These are phyloP conservation scores for Sambucus nigra DNA, from an alignment of 129 eudicot genomes.

Conservation along the genomic window DNA sequence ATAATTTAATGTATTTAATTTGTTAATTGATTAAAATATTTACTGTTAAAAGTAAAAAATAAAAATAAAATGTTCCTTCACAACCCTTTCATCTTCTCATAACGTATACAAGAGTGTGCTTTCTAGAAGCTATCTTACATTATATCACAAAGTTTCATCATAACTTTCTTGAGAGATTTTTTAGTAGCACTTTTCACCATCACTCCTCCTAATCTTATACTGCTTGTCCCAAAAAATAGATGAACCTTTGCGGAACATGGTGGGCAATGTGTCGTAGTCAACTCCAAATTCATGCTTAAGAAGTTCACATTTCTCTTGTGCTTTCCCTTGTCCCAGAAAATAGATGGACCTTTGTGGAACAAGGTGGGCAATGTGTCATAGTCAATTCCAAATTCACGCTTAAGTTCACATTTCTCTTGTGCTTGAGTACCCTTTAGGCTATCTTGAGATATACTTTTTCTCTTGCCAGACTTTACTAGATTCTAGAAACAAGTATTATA, in stretches of 20 bases:
- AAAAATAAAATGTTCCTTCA: no score
- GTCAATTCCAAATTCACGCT: slow-evolving; percentile 34
- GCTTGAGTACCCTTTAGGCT: slow-evolving; percentile 84
- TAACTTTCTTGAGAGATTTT: slow-evolving; percentile 32
- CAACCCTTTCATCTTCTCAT: slow-evolving; percentile 4
- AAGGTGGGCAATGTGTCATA: slow-evolving; percentile 47
- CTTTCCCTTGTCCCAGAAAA: slow-evolving; percentile 52
- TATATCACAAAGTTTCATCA: slow-evolving; percentile 48
- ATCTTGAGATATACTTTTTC: slow-evolving; percentile 65
- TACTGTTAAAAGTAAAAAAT: no score
- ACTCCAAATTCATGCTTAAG: slow-evolving; percentile 29
- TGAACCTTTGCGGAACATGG: slow-evolving; percentile 79
- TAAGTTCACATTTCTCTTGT: slow-evolving; percentile 57
- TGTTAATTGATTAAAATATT: no score
- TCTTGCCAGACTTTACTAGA: slow-evolving; percentile 89
- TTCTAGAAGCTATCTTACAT: slow-evolving; percentile 53
- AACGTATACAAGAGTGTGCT: slow-evolving; percentile 38
- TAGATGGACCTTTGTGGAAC: slow-evolving; percentile 79
- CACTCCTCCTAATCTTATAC: no score
- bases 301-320: no score
- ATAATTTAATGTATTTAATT: no score
- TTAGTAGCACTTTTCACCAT: slow-evolving; percentile 18
- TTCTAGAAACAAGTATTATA: slow-evolving; percentile 96
- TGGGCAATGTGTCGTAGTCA: slow-evolving; percentile 42
- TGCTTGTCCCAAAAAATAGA: slow-evolving; percentile 59